Percentiles rank a stretch among this genome's conserved stretches.
These are phyloP conservation scores for Opeltia flavorubescens DNA, from an alignment of 495 filamentous ascomycete species.

Conservation along the genomic window DNA sequence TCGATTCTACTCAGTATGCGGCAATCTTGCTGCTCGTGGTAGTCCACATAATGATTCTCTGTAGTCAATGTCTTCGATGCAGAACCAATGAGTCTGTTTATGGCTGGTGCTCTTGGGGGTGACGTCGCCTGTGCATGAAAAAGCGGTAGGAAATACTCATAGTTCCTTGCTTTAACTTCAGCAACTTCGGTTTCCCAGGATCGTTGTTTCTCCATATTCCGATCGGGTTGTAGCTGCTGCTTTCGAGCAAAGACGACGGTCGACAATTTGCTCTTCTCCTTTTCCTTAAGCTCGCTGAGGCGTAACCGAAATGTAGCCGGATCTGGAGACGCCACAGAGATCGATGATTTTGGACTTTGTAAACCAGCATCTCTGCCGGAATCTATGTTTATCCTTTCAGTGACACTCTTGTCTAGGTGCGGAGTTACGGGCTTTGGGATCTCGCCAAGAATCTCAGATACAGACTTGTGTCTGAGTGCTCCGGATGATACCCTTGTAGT, in stretches of 20 bases:
- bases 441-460: conserved; percentile 58
- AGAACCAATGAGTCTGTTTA: conserved; percentile 55
- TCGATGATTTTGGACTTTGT: conserved; percentile 26
- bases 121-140: conserved; percentile 57
- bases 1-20: conserved; percentile 74
- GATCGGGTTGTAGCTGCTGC: conserved; percentile 15
- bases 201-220: conserved; percentile 18
- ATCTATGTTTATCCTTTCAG: conserved; percentile 15
- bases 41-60: conserved; percentile 55
- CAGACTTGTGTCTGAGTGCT: conserved; percentile 55
- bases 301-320: conserved; percentile 33
- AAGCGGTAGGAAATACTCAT: conserved; percentile 71
- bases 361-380: conserved; percentile 19
- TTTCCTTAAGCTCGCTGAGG: conserved; percentile 40
- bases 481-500: conserved; percentile 52
- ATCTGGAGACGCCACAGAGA: conserved; percentile 22
- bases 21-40: conserved; percentile 72
- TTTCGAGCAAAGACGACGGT: conserved; percentile 71
- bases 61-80: conserved; percentile 77
- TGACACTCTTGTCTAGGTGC: conserved; percentile 21
- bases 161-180: conserved; percentile 31
- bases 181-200: conserved; percentile 25
- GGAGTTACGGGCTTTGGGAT: conserved; percentile 31
- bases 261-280: conserved; percentile 51
- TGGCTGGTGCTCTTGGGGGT: conserved; percentile 40